Conservation (phyloP, 2,329 filamentous ascomycete species). For the Botryosphaeria agaves region DNA sequence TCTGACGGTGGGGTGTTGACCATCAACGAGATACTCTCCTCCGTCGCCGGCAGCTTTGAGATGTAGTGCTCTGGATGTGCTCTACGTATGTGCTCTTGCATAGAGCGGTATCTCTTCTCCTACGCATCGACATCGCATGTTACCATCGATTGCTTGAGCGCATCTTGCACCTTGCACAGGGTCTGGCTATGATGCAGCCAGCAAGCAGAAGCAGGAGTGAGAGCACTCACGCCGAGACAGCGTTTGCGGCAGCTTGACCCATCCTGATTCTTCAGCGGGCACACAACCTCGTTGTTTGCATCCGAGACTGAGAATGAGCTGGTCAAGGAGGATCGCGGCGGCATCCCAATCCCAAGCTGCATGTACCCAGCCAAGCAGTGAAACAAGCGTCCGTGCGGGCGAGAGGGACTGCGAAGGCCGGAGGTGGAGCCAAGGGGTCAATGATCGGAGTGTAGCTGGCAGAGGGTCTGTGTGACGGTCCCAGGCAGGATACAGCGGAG, state of each 20-base stretch:
- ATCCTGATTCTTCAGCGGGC: constrained; percentile 89
- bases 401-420: no score
- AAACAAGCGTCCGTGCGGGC: no score
- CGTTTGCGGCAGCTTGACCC: constrained; percentile 92
- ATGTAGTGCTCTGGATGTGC: constrained; percentile 97
- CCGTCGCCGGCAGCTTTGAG: constrained; percentile 89
- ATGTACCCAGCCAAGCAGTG: background rate
- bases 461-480: no score
- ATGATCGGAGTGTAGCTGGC: no score
- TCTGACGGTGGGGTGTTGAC: constrained; percentile 75
- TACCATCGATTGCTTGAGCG: no score
- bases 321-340: constrained; percentile 70
- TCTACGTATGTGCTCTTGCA: constrained; percentile 98
- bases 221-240: constrained; percentile 81
- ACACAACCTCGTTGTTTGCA: constrained; percentile 90
- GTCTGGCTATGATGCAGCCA: background rate
- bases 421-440: no score
- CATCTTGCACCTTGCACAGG: background rate
- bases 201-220: constrained; percentile 5
- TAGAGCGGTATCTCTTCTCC: constrained; percentile 94
- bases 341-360: constrained; percentile 47
- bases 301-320: constrained; percentile 86
- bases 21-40: constrained; percentile 96
- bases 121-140: constrained; percentile 19
- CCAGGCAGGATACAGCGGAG: no score